phyloP scores from a whole-genome alignment of 169 alveolate genomes.

The Plasmodium gonderi region DNA sequence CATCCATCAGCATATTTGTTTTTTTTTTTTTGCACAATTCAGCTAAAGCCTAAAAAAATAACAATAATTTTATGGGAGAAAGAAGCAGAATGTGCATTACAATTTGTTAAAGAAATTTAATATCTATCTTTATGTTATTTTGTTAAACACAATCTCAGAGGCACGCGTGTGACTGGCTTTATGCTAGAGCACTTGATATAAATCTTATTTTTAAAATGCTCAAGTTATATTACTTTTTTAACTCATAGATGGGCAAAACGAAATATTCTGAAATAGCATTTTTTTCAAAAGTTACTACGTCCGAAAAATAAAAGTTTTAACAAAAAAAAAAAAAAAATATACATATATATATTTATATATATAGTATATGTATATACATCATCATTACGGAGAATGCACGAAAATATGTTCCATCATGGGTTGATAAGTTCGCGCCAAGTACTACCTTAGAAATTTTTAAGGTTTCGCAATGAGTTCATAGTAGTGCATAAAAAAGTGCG shows the following conservation, averaged over 20 bases:
- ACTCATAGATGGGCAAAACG: not conserved
- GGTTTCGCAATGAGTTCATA: not conserved
- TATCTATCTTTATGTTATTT: not conserved
- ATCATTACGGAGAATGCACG: not conserved
- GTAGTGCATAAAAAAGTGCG: not conserved
- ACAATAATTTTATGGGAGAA: not conserved
- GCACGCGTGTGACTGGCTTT: not conserved
- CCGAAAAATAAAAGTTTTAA: not conserved
- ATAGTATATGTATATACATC: too few relatives aligned
- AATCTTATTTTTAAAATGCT: not conserved
- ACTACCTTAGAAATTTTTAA: not conserved
- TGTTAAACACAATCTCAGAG: not conserved
- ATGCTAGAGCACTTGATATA: not conserved
- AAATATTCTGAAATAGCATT: not conserved
- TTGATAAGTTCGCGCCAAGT: not conserved
- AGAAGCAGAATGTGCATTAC: not conserved
- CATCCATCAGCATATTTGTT: not conserved
- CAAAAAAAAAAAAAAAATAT: too few relatives aligned
- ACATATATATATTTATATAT: too few relatives aligned
- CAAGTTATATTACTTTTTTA: not conserved
- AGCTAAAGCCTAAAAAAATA: not conserved
- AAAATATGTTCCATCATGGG: not conserved
- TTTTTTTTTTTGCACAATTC: not conserved
- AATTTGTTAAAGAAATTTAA: not conserved
- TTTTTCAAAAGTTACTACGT: not conserved